A percentile compares a stretch with the other conserved stretches of the same genome.
These are phyloP conservation scores for Aristolochia fimbriata DNA, from an alignment of 164 flowering plant genomes.

Conservation along the genomic window DNA sequence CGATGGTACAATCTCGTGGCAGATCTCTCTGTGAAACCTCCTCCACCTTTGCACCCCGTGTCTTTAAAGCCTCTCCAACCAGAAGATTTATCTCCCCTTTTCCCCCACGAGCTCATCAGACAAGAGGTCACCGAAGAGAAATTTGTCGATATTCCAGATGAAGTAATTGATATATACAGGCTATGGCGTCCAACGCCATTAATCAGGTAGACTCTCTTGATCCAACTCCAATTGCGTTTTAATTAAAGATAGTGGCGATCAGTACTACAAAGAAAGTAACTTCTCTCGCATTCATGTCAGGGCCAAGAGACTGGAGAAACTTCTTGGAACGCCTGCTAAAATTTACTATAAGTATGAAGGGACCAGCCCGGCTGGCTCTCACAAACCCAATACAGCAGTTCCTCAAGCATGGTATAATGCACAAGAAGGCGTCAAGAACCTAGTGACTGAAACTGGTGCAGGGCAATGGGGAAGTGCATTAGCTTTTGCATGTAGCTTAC, in stretches of 20 bases:
- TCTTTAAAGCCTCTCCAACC: conserved; percentile 58
- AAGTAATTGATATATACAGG: conserved; percentile 65
- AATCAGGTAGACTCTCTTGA: conserved; percentile 43
- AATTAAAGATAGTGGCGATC: neutral
- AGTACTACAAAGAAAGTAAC: conserved; percentile 1
- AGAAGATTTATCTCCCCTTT: conserved; percentile 71
- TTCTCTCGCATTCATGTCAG: conserved; percentile 25
- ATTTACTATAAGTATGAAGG: conserved; percentile 98
- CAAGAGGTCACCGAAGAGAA: conserved; percentile 64
- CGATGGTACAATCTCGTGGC: conserved; percentile 85
- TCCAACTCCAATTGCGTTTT: neutral
- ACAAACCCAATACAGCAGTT: conserved; percentile 91
- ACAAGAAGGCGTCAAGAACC: conserved; percentile 64
- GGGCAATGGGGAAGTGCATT: conserved; percentile 97
- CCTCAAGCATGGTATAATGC: conserved; percentile 96
- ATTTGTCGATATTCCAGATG: conserved; percentile 79
- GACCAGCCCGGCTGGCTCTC: conserved; percentile 93
- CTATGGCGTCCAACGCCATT: conserved; percentile 98
- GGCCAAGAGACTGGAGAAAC: conserved; percentile 91
- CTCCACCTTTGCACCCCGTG: conserved; percentile 71
- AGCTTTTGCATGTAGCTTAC: conserved; percentile 80
- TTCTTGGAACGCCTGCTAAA: conserved; percentile 85
- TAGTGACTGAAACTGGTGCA: conserved; percentile 97
- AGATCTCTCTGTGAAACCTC: conserved; percentile 82
- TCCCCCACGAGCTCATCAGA: conserved; percentile 71